Conservation (phyloP, 202 grass and related monocot species). For the Setaria italica region DNA sequence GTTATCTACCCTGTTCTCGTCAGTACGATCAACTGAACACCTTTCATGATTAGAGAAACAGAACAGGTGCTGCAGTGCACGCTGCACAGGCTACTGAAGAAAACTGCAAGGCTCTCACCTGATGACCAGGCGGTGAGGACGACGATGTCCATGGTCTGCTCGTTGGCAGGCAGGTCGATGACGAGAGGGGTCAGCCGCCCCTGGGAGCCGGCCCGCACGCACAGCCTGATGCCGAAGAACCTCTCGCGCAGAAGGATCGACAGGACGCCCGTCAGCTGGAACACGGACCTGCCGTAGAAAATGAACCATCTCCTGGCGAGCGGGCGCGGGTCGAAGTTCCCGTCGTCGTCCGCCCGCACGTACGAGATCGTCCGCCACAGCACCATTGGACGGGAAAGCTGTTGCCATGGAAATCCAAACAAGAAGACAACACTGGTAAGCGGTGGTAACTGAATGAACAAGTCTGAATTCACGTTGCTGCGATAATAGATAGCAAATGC, state of each 20-base stretch:
- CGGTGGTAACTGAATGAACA: not conserved
- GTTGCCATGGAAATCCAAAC: not conserved
- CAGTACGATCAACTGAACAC: not conserved
- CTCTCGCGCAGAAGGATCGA: not conserved
- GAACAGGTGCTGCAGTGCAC: not conserved
- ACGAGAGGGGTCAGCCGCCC: conserved; percentile 20
- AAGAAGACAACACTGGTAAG: not conserved
- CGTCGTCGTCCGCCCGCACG: not conserved
- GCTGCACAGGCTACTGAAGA: not conserved
- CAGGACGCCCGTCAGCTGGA: not conserved
- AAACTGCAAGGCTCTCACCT: not conserved
- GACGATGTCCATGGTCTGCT: not conserved
- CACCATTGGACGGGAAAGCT: not conserved
- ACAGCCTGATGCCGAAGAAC: not conserved
- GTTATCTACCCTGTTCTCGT: not conserved
- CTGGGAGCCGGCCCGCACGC: not conserved
- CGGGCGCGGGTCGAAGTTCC: not conserved
- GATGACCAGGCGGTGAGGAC: not conserved
- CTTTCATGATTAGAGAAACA: not conserved
- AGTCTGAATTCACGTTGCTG: not conserved
- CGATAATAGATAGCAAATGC: too few species aligned
- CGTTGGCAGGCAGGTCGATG: not conserved
- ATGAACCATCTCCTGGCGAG: not conserved
- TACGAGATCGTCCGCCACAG: not conserved
- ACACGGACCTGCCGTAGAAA: not conserved